These are phyloP conservation scores for Penicillium antarcticum DNA, from an alignment of 495 filamentous ascomycete genomes.

Conservation along the genomic window DNA sequence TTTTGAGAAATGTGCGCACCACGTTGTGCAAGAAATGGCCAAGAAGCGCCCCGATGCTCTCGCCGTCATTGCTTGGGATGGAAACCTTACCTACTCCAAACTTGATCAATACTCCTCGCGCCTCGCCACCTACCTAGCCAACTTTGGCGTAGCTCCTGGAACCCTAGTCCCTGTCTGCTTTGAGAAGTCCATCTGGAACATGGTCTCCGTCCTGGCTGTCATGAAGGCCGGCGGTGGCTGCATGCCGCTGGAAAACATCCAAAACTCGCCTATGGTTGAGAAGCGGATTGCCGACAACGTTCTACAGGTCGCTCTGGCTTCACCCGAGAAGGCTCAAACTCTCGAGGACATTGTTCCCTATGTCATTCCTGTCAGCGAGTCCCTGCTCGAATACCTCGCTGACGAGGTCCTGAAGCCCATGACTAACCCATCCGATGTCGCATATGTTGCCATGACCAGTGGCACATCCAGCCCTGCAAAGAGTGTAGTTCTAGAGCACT, in stretches of 20 bases:
- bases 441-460: slow-evolving; percentile 58
- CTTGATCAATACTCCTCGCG: slow-evolving; percentile 44
- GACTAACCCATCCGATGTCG: slow-evolving; percentile 24
- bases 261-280: slow-evolving; percentile 26
- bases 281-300: slow-evolving; percentile 36
- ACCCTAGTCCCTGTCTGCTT: slow-evolving; percentile 36
- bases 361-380: slow-evolving; percentile 37
- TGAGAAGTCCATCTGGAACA: slow-evolving; percentile 38
- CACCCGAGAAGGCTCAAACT: slow-evolving; percentile 31
- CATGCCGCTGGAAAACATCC: slow-evolving; percentile 31
- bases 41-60: slow-evolving; percentile 30
- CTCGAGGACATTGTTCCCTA: slow-evolving; percentile 37
- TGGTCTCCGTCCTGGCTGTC: slow-evolving; percentile 38
- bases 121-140: slow-evolving; percentile 41
- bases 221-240: slow-evolving; percentile 45
- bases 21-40: slow-evolving; percentile 39
- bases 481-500: slow-evolving; percentile 35
- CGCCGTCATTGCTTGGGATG: slow-evolving; percentile 50
- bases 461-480: slow-evolving; percentile 38
- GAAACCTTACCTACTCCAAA: slow-evolving; percentile 45
- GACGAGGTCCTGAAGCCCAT: slow-evolving; percentile 9
- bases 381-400: slow-evolving; percentile 37
- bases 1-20: slow-evolving; percentile 40
- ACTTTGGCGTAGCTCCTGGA: slow-evolving; percentile 38
- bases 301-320: slow-evolving; percentile 43